Base-by-base conservation (phyloP, 352 stramenopile genomes). In the Globisporangium recalcitrans region DNA sequence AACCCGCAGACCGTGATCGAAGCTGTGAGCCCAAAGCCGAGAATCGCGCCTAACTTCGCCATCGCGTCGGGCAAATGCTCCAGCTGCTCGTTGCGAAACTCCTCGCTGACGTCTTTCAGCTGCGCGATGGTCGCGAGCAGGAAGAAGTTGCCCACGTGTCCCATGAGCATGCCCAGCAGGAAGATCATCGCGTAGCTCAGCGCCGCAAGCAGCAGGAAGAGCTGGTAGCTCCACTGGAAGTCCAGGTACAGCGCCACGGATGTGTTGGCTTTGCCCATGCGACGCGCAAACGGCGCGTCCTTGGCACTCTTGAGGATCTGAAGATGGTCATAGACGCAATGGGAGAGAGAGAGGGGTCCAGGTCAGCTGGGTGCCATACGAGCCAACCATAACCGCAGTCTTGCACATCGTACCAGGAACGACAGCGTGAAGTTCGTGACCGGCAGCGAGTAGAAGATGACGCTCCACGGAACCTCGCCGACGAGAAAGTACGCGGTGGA, bases 221-320 rank as follows among this genome's bases (percentile, higher is more conserved):
- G 59, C 53, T 91, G 80, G 56, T 86, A 93, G 47, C 66, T 78
- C 57, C 64, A 64, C 47, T 91, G 72, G 58, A 77, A 89, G 36
- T 84, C 80, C 29, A 92, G 57, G 16, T 67, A 58, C 24, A 87
- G 59, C 9, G 79, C 77, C 36, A 93, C 62, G 32, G 84, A 93
- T 42, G 71, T 75, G 19, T 68, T 62, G 0, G 62, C 60, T 2
- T 73, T 56, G 19, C 73, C 77, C 62, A 90, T 79, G 27, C 82
- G 78, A n/a, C 71, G 74, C 51, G 72, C 73, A 62, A 91, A 89
- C 27, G 84, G 84, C 31, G 78, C 84, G 57, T 93, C 84, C n/a
- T 71, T 71, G 34, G 79, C 81, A 70, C 82, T 91, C 53, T 90
- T 79, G 31, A 86, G 56, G 21, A 93, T 65, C 60, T 88, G 47